Base-by-base conservation (phyloP, 106 monocot genomes). In the Apostasia ramifera region DNA sequence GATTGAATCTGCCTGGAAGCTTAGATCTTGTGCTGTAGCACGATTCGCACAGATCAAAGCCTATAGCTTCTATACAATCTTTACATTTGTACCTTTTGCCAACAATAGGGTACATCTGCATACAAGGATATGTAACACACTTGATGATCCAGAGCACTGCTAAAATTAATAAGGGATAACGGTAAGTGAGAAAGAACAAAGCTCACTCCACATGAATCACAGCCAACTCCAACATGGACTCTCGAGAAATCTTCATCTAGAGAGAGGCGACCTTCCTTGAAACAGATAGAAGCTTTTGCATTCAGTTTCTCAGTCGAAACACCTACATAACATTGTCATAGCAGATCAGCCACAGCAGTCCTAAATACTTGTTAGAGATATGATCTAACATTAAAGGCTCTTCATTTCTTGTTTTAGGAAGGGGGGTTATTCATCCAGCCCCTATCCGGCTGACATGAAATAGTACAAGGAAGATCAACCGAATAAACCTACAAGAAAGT, bases 161-260 rank as follows among this genome's bases (percentile, higher is more conserved):
- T 26, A 26, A 26, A 26, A 26, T 61, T 61, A 3, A 41, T 6
- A 61, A 41, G 9, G 13, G 6, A 4, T 40, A 40, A 40, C 26
- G 38, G 49, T 6, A 47, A 2, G 44, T 8, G 52, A 66, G 49
- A 40, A 67, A 15, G 13, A 55, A 62, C n/a, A 43, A 70, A 65
- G 71, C 86, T 85, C 82, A 95, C 95, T 78, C 88, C 95, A 70
- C 91, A 92, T 53, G 71, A 81, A 74, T 95, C 95, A 66, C 91
- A 95, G n/a, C 91, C 91, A 64, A 95, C 95, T 51, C 77, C 80
- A 60, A 74, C 4, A 63, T 92, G 83, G 75, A 59, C 57, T 47
- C 71, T 71, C 40, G 62, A 47, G 10, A 81, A 8, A 12, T 80
- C 64, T 6, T 80, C 85, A 57, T 71, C 63, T 2, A 66, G 61